Conservation (phyloP, 305 asterid genomes). For the Fraxinus paxiana region DNA sequence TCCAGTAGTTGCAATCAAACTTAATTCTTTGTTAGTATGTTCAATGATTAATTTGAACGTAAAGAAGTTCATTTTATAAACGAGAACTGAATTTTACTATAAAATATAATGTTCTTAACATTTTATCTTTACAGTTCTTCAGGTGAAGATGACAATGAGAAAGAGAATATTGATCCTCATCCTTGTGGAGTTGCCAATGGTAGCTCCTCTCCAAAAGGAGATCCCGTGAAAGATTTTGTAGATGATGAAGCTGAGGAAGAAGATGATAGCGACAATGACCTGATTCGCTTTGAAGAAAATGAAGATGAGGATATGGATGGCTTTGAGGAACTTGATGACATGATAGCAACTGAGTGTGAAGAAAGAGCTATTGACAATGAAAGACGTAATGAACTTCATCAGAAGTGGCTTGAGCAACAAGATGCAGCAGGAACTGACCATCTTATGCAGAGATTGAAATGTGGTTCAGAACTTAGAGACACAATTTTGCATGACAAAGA, state of each 20-base stretch:
- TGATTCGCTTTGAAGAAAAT: slow-evolving; percentile 43
- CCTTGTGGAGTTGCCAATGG: slow-evolving; percentile 28
- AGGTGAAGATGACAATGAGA: slow-evolving; percentile 68
- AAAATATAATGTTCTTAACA: slow-evolving; percentile 4
- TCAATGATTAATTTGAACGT: slow-evolving; percentile 11
- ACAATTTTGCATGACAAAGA: slow-evolving; percentile 40
- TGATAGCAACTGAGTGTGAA: slow-evolving; percentile 63
- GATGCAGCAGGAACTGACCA: slow-evolving; percentile 95
- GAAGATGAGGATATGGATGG: slow-evolving; percentile 70
- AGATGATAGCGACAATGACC: slow-evolving; percentile 75
- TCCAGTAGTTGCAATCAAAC: background rate
- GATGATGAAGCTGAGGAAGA: slow-evolving; percentile 97
- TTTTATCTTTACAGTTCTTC: slow-evolving; percentile 56
- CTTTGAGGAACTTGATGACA: slow-evolving; percentile 69
- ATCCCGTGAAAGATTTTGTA: slow-evolving; percentile 65
- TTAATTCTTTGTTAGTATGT: slow-evolving; percentile 13
- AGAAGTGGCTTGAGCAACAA: slow-evolving; percentile 94
- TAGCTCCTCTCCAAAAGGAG: slow-evolving; percentile 46
- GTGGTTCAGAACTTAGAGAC: slow-evolving; percentile 46
- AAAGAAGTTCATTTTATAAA: slow-evolving; percentile 2
- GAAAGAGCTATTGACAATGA: slow-evolving; percentile 61
- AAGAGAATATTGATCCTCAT: slow-evolving; percentile 58
- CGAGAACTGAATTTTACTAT: slow-evolving; percentile 2
- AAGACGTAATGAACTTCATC: slow-evolving; percentile 82
- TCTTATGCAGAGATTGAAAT: slow-evolving; percentile 67